These are phyloP conservation scores for Aspergillus japonicus DNA, from an alignment of 2,329 filamentous ascomycete genomes.

Conservation along the genomic window DNA sequence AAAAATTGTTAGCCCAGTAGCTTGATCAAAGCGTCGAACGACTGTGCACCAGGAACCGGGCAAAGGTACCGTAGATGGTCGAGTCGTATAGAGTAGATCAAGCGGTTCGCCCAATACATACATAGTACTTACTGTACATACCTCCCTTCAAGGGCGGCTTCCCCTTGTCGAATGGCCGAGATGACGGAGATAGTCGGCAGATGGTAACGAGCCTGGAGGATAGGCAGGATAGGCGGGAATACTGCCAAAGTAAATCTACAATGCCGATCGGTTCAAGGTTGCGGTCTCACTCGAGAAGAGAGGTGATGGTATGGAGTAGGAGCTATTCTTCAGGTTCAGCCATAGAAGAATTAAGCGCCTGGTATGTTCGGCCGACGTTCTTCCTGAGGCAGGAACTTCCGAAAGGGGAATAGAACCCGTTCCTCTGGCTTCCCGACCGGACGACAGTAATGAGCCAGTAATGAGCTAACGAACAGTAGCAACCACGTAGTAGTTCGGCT, in stretches of 20 bases:
- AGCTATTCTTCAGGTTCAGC: not conserved
- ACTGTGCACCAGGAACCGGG: not conserved
- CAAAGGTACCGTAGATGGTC: not conserved
- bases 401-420: constrained; percentile 7
- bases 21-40: not conserved
- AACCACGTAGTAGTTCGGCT: not conserved
- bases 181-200: not conserved
- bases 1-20: not conserved
- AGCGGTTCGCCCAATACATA: not conserved
- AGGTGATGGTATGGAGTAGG: not conserved
- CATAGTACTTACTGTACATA: not conserved
- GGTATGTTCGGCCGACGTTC: constrained; percentile 8
- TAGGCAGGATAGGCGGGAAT: not conserved
- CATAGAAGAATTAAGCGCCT: constrained; percentile 2
- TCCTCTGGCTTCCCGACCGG: constrained; percentile 8
- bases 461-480: not conserved
- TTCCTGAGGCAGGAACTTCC: constrained; percentile 4
- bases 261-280: not conserved
- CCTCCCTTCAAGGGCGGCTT: not conserved
- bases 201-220: not conserved
- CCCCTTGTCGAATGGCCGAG: not conserved
- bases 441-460: not conserved
- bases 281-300: not conserved
- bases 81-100: not conserved
- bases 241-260: not conserved